Evolutionary conservation across 164 flowering plant genomes (phyloP).

Genomic region (Stephania japonica): DNA sequence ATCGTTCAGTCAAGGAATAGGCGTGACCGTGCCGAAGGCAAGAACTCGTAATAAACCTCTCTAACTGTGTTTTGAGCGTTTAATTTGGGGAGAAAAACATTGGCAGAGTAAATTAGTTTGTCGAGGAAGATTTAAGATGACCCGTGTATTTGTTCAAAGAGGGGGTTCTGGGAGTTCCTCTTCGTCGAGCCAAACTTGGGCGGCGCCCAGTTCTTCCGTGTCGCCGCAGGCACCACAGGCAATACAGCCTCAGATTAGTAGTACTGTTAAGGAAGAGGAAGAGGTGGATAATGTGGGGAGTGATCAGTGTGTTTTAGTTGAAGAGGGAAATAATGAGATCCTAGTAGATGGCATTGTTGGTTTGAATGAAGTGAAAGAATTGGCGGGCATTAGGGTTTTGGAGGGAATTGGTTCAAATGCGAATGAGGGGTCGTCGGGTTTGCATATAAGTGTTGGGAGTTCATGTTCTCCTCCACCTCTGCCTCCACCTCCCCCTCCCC

Average conservation of each 20-base stretch:
- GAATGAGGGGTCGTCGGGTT: conserved; percentile 32
- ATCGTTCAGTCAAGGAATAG: conserved; percentile 64
- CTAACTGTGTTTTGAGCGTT: neutral
- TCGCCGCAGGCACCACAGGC: conserved; percentile 21
- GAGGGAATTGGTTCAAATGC: conserved; percentile 23
- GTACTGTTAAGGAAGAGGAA: conserved; percentile 30
- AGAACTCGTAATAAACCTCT: conserved; percentile 73
- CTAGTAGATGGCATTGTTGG: conserved; percentile 27
- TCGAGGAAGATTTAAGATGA: conserved; percentile 35
- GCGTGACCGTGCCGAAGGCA: conserved; percentile 66
- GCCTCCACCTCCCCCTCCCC: conserved; percentile 72
- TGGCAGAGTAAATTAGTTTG: neutral
- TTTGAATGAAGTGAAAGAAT: conserved; percentile 27
- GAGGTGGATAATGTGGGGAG: conserved; percentile 39
- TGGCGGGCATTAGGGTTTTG: conserved; percentile 31
- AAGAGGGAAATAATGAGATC: conserved; percentile 41
- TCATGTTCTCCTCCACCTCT: conserved; percentile 61
- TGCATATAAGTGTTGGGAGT: conserved; percentile 27
- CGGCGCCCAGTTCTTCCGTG: conserved; percentile 40
- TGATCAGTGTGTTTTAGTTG: conserved; percentile 31
- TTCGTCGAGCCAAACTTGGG: conserved; percentile 36
- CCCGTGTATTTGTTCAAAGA: conserved; percentile 83
- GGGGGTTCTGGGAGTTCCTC: conserved; percentile 55
- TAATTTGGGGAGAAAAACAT: neutral
- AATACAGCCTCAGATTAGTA: conserved; percentile 17